A percentile compares a stretch with the other conserved stretches of the same genome.
phyloP scores from a whole-genome alignment of 345 rosid genomes.

The Lagerstroemia speciosa region DNA sequence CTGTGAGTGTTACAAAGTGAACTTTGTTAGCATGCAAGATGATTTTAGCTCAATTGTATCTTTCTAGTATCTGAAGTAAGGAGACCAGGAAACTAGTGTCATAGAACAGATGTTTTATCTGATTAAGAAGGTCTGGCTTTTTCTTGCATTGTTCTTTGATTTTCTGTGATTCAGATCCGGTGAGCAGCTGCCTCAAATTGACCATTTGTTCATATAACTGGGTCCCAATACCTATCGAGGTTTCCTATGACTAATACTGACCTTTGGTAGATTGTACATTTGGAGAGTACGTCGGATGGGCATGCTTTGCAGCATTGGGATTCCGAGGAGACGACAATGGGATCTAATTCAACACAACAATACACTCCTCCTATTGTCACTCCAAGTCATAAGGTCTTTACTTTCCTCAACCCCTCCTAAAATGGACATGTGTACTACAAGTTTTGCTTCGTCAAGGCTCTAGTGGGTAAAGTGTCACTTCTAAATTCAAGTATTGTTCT shows the following conservation, averaged over 20 bases:
- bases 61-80: not conserved
- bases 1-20: conserved; percentile 30
- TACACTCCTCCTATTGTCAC: conserved; percentile 23
- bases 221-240: not conserved
- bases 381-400: conserved; percentile 28
- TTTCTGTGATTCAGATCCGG: not conserved
- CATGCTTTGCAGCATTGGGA: conserved; percentile 24
- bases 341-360: conserved; percentile 16
- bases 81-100: not conserved
- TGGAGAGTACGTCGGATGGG: conserved; percentile 27
- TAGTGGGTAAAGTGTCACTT: not conserved
- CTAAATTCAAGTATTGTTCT: not conserved
- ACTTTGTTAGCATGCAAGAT: not conserved
- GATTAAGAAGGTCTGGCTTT: not conserved
- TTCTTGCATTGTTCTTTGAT: not conserved
- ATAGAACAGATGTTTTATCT: not conserved
- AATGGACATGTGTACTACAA: not conserved
- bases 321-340: conserved; percentile 10
- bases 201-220: not conserved
- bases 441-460: not conserved
- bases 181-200: not conserved
- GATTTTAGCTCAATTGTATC: not conserved
- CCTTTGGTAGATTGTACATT: conserved; percentile 28
- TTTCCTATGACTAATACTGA: not conserved
- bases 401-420: not conserved